Percentiles rank a stretch among this genome's conserved stretches.
phyloP scores from a whole-genome alignment of 2,329 filamentous ascomycete species.

The Colletotrichum simmondsii region DNA sequence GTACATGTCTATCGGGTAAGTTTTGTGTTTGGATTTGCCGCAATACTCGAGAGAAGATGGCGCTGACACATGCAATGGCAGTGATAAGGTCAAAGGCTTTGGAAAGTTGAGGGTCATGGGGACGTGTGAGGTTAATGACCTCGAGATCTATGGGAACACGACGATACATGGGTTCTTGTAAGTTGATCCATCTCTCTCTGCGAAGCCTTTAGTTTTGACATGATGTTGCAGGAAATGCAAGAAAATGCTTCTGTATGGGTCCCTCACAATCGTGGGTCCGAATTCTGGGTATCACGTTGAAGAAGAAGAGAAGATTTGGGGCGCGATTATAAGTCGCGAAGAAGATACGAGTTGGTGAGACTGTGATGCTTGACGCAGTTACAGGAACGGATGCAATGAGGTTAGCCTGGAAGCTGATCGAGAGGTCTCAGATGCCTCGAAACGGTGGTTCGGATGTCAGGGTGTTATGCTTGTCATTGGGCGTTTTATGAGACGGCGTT shows the following conservation, averaged over 20 bases:
- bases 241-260: conserved; percentile 56
- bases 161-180: conserved; percentile 57
- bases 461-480: not conserved
- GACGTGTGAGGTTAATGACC: conserved; percentile 52
- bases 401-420: too few relatives aligned
- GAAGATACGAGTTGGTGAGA: conserved; percentile 53
- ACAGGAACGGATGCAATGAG: too few relatives aligned
- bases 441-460: not conserved
- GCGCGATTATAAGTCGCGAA: conserved; percentile 53
- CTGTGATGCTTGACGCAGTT: too few relatives aligned
- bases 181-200: conserved; percentile 27
- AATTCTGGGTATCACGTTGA: conserved; percentile 55
- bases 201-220: too few relatives aligned
- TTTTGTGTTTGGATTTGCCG: not conserved
- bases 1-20: conserved; percentile 50
- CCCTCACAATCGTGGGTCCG: conserved; percentile 57
- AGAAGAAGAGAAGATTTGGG: conserved; percentile 54
- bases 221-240: conserved; percentile 49
- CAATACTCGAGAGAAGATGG: not conserved
- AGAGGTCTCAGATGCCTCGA: not conserved
- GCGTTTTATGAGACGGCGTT: not conserved
- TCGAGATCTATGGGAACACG: conserved; percentile 60
- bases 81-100: conserved; percentile 58
- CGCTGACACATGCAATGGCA: conserved; percentile 33
- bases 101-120: conserved; percentile 58